Percentiles rank a stretch among this genome's conserved stretches.
phyloP scores from a whole-genome alignment of 495 filamentous ascomycete species.

The Aspergillus indologenus region DNA sequence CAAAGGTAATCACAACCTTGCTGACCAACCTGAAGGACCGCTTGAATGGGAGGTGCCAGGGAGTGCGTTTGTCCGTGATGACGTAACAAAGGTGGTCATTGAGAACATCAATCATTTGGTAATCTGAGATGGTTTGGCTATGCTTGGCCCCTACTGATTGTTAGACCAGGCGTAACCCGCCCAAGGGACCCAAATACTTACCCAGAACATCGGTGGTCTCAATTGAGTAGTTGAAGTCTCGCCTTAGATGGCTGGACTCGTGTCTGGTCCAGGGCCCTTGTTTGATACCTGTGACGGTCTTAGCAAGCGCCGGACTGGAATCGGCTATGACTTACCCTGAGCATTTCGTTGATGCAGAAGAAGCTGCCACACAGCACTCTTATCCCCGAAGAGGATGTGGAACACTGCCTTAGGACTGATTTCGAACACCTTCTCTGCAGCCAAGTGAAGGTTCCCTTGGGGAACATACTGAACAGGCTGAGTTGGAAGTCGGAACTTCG shows the following conservation, averaged over 20 bases:
- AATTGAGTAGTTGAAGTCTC: slow-evolving; percentile 79
- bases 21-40: slow-evolving; percentile 78
- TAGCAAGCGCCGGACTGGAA: slow-evolving; percentile 11
- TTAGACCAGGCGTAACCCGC: neutral
- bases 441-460: slow-evolving; percentile 66
- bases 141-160: slow-evolving; percentile 41
- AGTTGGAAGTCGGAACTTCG: slow-evolving; percentile 80
- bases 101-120: slow-evolving; percentile 84
- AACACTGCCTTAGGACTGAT: slow-evolving; percentile 91
- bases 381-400: slow-evolving; percentile 94
- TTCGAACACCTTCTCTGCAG: slow-evolving; percentile 74
- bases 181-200: slow-evolving; percentile 24
- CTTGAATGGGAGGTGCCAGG: slow-evolving; percentile 85
- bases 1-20: slow-evolving; percentile 91
- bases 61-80: slow-evolving; percentile 79
- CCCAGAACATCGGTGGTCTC: slow-evolving; percentile 64
- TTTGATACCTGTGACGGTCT: slow-evolving; percentile 51
- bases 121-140: slow-evolving; percentile 64
- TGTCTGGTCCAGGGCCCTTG: slow-evolving; percentile 80
- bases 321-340: slow-evolving; percentile 43
- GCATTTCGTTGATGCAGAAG: slow-evolving; percentile 84
- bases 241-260: slow-evolving; percentile 64
- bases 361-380: slow-evolving; percentile 87
- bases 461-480: slow-evolving; percentile 82
- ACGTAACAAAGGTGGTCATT: slow-evolving; percentile 97